A percentile compares a stretch with the other conserved stretches of the same genome.
Conservation (phyloP, 192 early-diverging fungal species). For the Gonapodya sp. region DNA sequence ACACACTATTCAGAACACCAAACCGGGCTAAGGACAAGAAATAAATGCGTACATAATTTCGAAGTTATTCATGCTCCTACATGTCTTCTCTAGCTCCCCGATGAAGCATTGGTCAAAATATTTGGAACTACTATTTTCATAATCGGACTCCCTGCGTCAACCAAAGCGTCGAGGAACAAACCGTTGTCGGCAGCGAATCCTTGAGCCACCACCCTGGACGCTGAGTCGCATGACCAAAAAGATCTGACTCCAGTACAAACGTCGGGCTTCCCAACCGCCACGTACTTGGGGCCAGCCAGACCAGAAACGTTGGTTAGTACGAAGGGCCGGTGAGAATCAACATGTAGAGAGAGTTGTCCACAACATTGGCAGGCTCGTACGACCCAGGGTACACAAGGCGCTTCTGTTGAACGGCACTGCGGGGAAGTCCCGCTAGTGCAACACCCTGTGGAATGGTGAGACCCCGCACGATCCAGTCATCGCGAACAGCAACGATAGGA, state of each 20-base stretch:
- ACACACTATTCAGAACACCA: too few relatives aligned
- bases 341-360: not conserved
- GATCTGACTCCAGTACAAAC: constrained; percentile 9
- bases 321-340: not conserved
- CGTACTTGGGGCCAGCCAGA: not conserved
- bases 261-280: not conserved
- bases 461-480: not conserved
- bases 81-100: too few relatives aligned
- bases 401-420: not conserved
- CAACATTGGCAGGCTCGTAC: not conserved
- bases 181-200: constrained; percentile 12
- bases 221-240: constrained; percentile 20
- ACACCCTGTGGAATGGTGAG: not conserved
- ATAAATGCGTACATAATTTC: too few relatives aligned
- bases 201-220: constrained; percentile 15
- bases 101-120: too few relatives aligned
- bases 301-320: not conserved
- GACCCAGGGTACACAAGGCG: not conserved
- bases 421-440: not conserved
- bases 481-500: not conserved
- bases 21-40: too few relatives aligned
- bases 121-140: too few relatives aligned
- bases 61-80: too few relatives aligned
- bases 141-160: constrained; percentile 18
- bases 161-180: constrained; percentile 18